Conservation (phyloP, 805 yeast genomes). For the Alloascoidea hylecoeti region DNA sequence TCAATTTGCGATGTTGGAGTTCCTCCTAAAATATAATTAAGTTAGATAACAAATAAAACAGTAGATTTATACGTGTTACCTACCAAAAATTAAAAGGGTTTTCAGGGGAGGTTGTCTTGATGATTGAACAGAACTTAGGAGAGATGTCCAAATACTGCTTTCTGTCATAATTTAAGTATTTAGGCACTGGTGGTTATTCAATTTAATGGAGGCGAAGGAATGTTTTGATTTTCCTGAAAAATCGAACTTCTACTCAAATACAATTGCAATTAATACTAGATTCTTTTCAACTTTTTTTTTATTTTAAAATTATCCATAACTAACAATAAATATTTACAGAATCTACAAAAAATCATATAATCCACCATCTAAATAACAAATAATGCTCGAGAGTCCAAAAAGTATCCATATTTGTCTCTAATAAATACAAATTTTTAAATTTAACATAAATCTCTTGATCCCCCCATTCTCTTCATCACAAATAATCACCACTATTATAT, state of each 20-base stretch:
- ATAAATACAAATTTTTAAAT: too few relatives aligned
- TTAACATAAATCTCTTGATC: too few relatives aligned
- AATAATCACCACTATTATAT: conserved; percentile 43
- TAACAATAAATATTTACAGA: too few relatives aligned
- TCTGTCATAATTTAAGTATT: neutral
- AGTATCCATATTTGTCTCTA: too few relatives aligned
- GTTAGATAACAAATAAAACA: too few relatives aligned
- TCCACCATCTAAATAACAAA: too few relatives aligned
- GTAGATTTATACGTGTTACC: too few relatives aligned
- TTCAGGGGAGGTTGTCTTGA: neutral
- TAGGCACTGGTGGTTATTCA: neutral
- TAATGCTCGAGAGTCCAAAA: too few relatives aligned
- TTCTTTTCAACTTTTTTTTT: conserved; percentile 9
- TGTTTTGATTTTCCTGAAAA: neutral
- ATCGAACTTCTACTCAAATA: conserved; percentile 1
- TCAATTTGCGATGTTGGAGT: conserved; percentile 7
- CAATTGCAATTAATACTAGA: conserved; percentile 12
- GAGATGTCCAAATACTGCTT: neutral
- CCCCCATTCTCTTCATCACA: too few relatives aligned
- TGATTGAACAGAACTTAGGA: conserved; percentile 2
- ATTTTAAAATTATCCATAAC: conserved; percentile 6
- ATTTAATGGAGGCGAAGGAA: neutral
- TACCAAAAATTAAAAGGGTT: conserved; percentile 4
- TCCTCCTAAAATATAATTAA: conserved; percentile 8
- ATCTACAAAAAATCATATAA: too few relatives aligned